Conservation (phyloP, 75 land plant genomes). For the Pinus tabuliformis region DNA sequence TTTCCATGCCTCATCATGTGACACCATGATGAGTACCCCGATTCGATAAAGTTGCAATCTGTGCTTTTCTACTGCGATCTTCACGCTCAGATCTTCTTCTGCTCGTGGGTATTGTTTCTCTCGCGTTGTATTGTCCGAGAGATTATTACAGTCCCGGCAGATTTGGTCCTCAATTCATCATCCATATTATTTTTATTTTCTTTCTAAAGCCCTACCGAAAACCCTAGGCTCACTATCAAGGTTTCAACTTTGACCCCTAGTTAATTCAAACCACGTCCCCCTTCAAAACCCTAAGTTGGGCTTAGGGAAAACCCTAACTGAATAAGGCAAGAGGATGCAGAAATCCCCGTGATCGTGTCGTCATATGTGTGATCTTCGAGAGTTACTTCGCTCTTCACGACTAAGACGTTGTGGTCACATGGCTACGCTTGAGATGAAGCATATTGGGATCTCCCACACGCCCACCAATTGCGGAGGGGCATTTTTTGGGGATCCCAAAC, state of each 20-base stretch:
- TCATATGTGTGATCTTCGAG: neutral
- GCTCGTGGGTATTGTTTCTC: neutral
- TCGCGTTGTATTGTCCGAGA: slow-evolving; percentile 6
- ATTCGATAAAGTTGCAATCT: slow-evolving; percentile 1
- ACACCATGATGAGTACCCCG: slow-evolving; percentile 4
- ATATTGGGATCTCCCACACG: neutral
- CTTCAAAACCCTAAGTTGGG: neutral
- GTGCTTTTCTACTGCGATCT: neutral
- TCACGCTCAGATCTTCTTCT: slow-evolving; percentile 1
- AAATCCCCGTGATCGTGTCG: neutral
- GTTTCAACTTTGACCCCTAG: neutral
- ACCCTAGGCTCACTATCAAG: neutral
- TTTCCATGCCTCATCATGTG: neutral
- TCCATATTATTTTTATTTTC: neutral
- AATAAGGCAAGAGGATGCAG: too few relatives aligned
- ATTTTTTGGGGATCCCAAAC: slow-evolving; percentile 8
- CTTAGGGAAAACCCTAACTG: neutral
- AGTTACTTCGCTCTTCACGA: too few relatives aligned
- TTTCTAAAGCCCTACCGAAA: neutral
- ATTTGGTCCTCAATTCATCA: neutral
- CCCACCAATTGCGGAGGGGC: slow-evolving; percentile 2
- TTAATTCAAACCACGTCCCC: too few relatives aligned
- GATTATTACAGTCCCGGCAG: neutral
- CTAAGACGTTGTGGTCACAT: neutral
- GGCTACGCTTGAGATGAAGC: neutral